Conservation (phyloP, 2,329 filamentous ascomycete genomes). For the Trichoderma koningiopsis region DNA sequence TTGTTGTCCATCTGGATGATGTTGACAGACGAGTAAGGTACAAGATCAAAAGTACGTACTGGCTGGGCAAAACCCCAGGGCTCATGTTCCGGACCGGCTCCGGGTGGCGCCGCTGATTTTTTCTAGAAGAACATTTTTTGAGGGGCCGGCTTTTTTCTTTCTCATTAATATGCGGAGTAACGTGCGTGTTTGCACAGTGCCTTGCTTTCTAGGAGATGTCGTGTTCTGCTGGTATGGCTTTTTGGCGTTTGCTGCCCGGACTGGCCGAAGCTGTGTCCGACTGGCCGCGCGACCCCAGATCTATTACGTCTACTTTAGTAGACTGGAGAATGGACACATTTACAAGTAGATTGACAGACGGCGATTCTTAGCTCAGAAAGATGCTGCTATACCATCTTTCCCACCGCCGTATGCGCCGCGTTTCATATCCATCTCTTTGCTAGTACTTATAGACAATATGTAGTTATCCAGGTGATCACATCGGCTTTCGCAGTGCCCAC, state of each 20-base stretch:
- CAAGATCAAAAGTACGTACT: neutral
- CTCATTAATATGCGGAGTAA: neutral
- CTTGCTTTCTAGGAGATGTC: neutral
- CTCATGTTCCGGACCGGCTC: neutral
- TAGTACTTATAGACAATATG: neutral
- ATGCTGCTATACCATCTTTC: neutral
- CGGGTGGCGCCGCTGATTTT: slow-evolving; percentile 8
- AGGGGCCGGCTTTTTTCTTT: neutral
- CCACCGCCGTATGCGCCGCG: neutral
- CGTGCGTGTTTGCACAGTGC: neutral
- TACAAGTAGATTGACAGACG: neutral
- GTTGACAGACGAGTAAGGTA: neutral
- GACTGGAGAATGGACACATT: neutral
- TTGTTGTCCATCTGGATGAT: neutral
- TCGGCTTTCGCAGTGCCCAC: neutral
- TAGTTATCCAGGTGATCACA: neutral
- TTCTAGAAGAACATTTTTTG: slow-evolving; percentile 1
- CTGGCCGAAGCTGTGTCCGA: slow-evolving; percentile 12
- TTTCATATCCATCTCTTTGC: neutral
- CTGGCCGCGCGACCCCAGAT: slow-evolving; percentile 12
- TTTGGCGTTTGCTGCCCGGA: neutral
- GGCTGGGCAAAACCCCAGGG: neutral
- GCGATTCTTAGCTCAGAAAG: neutral
- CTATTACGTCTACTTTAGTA: neutral
- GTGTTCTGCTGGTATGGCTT: neutral